Evolutionary conservation across 345 rosid species (phyloP).

Genomic region (Boechera stricta): DNA sequence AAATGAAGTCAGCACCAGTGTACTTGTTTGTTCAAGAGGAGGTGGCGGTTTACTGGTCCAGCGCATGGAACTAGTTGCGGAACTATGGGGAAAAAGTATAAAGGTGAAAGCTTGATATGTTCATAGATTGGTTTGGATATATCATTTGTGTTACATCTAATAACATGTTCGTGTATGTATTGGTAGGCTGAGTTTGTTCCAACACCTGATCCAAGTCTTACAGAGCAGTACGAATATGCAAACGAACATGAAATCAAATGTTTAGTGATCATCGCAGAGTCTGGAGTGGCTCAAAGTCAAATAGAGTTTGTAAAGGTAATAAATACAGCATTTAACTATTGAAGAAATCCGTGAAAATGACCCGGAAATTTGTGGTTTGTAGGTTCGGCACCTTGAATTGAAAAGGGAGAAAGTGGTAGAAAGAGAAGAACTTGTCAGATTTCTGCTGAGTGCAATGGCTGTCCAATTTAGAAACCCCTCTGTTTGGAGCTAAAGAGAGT

Average conservation of each 20-base stretch:
- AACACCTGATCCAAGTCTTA: conserved; percentile 89
- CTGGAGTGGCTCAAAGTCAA: conserved; percentile 63
- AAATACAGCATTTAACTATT: not conserved
- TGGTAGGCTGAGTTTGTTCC: conserved; percentile 89
- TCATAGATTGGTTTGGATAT: not conserved
- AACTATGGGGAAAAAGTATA: conserved; percentile 85
- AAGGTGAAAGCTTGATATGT: conserved; percentile 56
- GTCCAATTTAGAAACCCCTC: conserved; percentile 76
- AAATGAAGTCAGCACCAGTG: conserved; percentile 62
- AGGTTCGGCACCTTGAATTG: conserved; percentile 87
- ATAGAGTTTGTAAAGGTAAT: conserved; percentile 78
- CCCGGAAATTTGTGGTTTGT: conserved; percentile 8
- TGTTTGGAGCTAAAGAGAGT: conserved; percentile 63
- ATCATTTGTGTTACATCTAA: conserved; percentile 33
- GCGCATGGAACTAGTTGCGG: conserved; percentile 91
- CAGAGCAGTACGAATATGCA: conserved; percentile 97
- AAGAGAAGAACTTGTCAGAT: conserved; percentile 69
- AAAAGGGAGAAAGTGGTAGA: conserved; percentile 81
- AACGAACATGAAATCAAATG: conserved; percentile 88
- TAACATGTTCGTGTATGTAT: conserved; percentile 25
- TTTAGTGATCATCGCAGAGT: conserved; percentile 81
- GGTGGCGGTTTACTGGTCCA: conserved; percentile 93
- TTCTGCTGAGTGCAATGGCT: conserved; percentile 71
- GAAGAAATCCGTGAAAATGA: conserved; percentile 11
- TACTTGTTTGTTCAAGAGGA: conserved; percentile 97